These are phyloP conservation scores for Acrodontium crateriforme DNA, from an alignment of 2,329 filamentous ascomycete genomes.

Conservation along the genomic window DNA sequence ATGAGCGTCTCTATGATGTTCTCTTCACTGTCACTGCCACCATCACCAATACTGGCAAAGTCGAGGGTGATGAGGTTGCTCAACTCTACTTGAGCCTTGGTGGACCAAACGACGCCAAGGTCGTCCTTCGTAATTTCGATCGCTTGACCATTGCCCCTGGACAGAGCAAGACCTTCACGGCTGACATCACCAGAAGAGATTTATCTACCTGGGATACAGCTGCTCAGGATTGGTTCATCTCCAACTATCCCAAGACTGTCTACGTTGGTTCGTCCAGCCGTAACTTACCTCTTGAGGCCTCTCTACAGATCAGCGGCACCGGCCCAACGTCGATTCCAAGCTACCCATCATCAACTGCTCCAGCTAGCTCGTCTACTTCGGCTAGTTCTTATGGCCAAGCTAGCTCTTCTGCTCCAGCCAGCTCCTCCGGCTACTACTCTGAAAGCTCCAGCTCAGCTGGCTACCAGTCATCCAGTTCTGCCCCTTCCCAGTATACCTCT, in stretches of 20 bases:
- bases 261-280: constrained; percentile 47
- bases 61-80: constrained; percentile 55
- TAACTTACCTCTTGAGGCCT: constrained; percentile 36
- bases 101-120: constrained; percentile 53
- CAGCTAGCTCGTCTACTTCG: not conserved
- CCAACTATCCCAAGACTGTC: constrained; percentile 42
- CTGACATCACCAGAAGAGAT: constrained; percentile 62
- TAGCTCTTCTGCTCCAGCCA: no score
- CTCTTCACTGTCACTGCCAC: constrained; percentile 54
- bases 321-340: not conserved
- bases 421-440: no score
- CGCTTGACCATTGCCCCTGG: constrained; percentile 59
- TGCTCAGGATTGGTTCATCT: constrained; percentile 69
- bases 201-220: constrained; percentile 73
- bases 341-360: not conserved
- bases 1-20: constrained; percentile 51
- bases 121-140: constrained; percentile 67
- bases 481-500: no score
- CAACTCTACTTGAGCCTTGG: constrained; percentile 71
- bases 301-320: constrained; percentile 6
- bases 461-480: no score
- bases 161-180: constrained; percentile 50
- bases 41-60: constrained; percentile 56
- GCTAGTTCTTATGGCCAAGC: no score
- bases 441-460: no score